Evolutionary conservation across 2,329 filamentous ascomycete genomes (phyloP), one percentile per base, ranked within the genome.

Genomic region (Claviceps pazoutovae): DNA sequence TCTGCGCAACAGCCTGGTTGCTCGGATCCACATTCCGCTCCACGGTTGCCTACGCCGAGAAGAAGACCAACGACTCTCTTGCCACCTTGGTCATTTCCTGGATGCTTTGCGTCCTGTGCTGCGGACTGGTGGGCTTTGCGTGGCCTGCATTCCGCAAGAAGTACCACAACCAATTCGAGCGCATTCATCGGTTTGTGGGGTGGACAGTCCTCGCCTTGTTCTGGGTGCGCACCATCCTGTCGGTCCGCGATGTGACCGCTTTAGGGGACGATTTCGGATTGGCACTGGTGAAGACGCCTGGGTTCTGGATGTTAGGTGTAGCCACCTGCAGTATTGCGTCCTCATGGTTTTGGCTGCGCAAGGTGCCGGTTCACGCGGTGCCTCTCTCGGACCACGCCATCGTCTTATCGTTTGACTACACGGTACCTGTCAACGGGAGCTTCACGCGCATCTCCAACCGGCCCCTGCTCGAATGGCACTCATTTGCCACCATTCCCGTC

Each of bases 291-390:
- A 60, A 60, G 14, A 71, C 62, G 17, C 70, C 74, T 4, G 63
- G 69, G 8, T 70, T 91, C 66, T 93, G 85, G 83, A 77, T 85
- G 59, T 71, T 91, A 17, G 58, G 78, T 26, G 62, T 78, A 46
- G 80, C 82, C 46, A 87, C 85, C 1, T 59, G 74, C 42, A 76
- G 83, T 57, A 75, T 90, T 56, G 71, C 83, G 46, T 80, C 84
- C 49, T 85, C 87, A 1, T 94, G 87, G 86, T 63, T 84, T 2
- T 75, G 79, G 53, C 77, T 93, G 30, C 79, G 85, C 51, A 81
- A 78, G 58, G 80, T 86, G 52, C 68, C 71, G 9, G 83, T 91
- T 55, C 69, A 75, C 19, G 72, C 82, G 8, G 81, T 88, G 60
- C 69, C 74, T 3, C 78, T 93, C 17, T 91, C 86, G 0, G 64